Evolutionary conservation across 257 asterid genomes (phyloP).

Genomic region (Leonotis leonurus): DNA sequence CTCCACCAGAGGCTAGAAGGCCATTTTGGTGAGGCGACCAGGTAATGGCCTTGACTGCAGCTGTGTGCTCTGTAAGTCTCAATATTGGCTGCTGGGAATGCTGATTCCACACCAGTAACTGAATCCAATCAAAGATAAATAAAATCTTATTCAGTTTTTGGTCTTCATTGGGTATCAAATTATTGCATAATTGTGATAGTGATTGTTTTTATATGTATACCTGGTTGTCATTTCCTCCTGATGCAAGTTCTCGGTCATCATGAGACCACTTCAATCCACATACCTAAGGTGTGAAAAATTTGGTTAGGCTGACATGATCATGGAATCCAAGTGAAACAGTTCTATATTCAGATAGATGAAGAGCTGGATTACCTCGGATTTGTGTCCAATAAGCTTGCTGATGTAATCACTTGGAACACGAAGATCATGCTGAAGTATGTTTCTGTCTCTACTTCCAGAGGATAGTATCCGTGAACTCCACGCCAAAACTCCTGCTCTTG

Average conservation of each 20-base stretch:
- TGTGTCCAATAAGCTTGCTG: slow-evolving; percentile 87
- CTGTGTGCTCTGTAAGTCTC: slow-evolving; percentile 86
- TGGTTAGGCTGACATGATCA: not conserved
- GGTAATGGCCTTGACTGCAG: slow-evolving; percentile 93
- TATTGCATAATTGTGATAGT: not conserved
- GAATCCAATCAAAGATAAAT: slow-evolving; percentile 11
- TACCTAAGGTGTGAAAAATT: slow-evolving; percentile 38
- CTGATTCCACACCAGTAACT: slow-evolving; percentile 95
- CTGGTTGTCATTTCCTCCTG: slow-evolving; percentile 98
- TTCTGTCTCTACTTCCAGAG: slow-evolving; percentile 93
- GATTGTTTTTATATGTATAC: slow-evolving; percentile 18
- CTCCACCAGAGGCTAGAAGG: slow-evolving; percentile 93
- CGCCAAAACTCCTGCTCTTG: slow-evolving; percentile 84
- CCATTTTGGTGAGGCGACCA: slow-evolving; percentile 98
- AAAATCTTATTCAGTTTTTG: not conserved
- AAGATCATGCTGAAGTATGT: slow-evolving; percentile 90
- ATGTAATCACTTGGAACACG: slow-evolving; percentile 74
- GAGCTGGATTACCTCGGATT: slow-evolving; percentile 65
- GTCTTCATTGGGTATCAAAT: not conserved
- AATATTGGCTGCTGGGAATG: slow-evolving; percentile 70
- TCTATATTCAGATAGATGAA: not conserved
- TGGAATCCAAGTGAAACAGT: slow-evolving; percentile 3
- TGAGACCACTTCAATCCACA: slow-evolving; percentile 98
- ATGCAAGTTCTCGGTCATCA: slow-evolving; percentile 95
- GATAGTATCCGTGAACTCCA: slow-evolving; percentile 85